Base-by-base conservation (phyloP, 1,284 basidiomycete genomes). In the Ceratobasidium sp. region DNA sequence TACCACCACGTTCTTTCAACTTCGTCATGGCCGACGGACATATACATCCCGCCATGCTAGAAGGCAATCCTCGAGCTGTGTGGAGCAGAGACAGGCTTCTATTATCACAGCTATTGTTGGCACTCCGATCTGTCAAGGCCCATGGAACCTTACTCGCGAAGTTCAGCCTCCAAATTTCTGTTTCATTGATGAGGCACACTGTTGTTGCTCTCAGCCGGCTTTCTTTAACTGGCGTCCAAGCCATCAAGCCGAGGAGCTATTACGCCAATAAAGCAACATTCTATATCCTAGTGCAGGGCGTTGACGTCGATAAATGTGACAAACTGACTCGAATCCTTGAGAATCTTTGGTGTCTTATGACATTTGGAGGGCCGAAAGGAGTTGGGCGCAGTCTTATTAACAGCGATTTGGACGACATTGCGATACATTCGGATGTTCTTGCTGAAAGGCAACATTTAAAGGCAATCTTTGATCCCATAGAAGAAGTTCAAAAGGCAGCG, bases 11-110 rank as follows among this genome's bases (percentile, higher is more conserved):
- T 4, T 55, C 55, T 14, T 81, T 79, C 70, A 75, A 79, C 63
- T 74, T 82, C 14, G 80, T 82, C 16, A 66, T 82, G n/a, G 77
- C 81, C 57, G 82, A 82, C 67, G 81, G 79, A 13, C 80, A 81
- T 32, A 78, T 75, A 35, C 26, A 35, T 35, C 55, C 55, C 30
- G 6, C 6, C 35, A 38, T 11, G 35, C 4, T 38, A 38, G 35
- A 4, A 4, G 55, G 35, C 55, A 38, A 58, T 26, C 52, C 21
- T 28, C 52, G 21, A 55, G 23, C 52, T 28, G 5, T 28, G 6
- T 23, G n/a, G 23, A n/a, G 14, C 14, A 55, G 28, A 28, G 41
- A 58, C n/a, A 16, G 58, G 18, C 77, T 82, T 8, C 73, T 80
- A 16, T 74, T 82, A 21, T 75, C 80, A 0, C 80, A 82, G 67